A percentile compares a stretch with the other conserved stretches of the same genome.
phyloP scores from a whole-genome alignment of 208 protist species.

The Leishmania braziliensis region DNA sequence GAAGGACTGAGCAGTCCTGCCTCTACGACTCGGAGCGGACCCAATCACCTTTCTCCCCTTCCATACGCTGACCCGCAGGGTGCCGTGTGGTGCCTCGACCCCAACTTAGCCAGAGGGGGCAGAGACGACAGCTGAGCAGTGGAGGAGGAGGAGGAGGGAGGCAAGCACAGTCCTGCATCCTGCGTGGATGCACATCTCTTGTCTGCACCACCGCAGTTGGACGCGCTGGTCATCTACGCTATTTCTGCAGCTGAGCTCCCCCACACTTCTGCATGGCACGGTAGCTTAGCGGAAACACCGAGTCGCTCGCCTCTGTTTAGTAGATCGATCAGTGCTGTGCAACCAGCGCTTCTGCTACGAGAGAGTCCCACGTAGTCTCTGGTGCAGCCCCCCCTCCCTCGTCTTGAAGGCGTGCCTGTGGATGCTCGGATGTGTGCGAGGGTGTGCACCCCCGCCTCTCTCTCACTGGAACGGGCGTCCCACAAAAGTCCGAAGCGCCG shows the following conservation, averaged over 20 bases:
- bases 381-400: not conserved
- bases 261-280: not conserved
- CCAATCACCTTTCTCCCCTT: not conserved
- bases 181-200: not conserved
- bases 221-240: not conserved
- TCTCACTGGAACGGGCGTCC: not conserved
- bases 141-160: too few relatives aligned
- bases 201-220: not conserved
- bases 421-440: not conserved
- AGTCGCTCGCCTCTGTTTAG: not conserved
- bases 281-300: not conserved
- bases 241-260: not conserved
- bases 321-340: not conserved
- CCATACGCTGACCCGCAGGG: not conserved
- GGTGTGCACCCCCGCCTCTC: not conserved
- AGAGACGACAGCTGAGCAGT: too few relatives aligned
- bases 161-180: not conserved
- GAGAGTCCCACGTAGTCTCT: not conserved
- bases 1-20: not conserved
- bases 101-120: not conserved
- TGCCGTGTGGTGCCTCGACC: not conserved
- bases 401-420: not conserved
- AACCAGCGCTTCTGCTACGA: not conserved
- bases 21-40: not conserved
- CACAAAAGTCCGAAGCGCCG: not conserved